Percentiles rank a stretch among this genome's conserved stretches.
These are phyloP conservation scores for Alternaria gaisen DNA, from an alignment of 2,329 filamentous ascomycete species.

Conservation along the genomic window DNA sequence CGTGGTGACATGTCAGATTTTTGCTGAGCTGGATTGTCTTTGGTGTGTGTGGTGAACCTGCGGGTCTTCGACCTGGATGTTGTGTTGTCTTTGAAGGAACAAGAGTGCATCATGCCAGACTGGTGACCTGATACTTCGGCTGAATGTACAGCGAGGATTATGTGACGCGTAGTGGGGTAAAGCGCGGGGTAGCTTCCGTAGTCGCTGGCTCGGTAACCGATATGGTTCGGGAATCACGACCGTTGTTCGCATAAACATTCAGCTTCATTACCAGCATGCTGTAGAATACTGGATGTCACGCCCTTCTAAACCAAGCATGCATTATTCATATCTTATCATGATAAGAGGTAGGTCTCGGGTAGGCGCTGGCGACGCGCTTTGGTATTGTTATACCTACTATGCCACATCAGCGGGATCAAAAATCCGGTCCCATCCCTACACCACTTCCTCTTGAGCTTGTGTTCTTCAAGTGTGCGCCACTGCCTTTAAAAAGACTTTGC, in stretches of 20 bases:
- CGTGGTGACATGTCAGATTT: slow-evolving; percentile 26
- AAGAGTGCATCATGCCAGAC: background rate
- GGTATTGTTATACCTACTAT: slow-evolving; percentile 14
- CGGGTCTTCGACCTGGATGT: background rate
- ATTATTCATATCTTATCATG: background rate
- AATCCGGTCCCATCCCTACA: slow-evolving; percentile 52
- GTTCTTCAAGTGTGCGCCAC: slow-evolving; percentile 79
- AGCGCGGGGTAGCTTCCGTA: slow-evolving; percentile 31
- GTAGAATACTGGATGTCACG: background rate
- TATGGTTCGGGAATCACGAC: slow-evolving; percentile 3
- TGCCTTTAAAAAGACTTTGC: slow-evolving; percentile 97
- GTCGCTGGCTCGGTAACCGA: slow-evolving; percentile 11
- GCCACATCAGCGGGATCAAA: slow-evolving; percentile 28
- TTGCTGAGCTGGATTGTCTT: background rate
- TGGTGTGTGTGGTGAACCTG: background rate
- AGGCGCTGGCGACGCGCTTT: slow-evolving; percentile 4
- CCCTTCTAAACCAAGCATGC: background rate
- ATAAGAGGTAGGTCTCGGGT: background rate
- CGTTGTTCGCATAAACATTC: background rate
- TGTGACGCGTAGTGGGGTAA: slow-evolving; percentile 33
- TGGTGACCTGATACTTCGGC: background rate
- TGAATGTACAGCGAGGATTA: slow-evolving; percentile 8
- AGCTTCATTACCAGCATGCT: background rate
- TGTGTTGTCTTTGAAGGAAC: background rate
- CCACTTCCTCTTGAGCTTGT: slow-evolving; percentile 45